Conservation (phyloP, 2,329 filamentous ascomycete genomes). For the Neopestalotiopsis rosae region DNA sequence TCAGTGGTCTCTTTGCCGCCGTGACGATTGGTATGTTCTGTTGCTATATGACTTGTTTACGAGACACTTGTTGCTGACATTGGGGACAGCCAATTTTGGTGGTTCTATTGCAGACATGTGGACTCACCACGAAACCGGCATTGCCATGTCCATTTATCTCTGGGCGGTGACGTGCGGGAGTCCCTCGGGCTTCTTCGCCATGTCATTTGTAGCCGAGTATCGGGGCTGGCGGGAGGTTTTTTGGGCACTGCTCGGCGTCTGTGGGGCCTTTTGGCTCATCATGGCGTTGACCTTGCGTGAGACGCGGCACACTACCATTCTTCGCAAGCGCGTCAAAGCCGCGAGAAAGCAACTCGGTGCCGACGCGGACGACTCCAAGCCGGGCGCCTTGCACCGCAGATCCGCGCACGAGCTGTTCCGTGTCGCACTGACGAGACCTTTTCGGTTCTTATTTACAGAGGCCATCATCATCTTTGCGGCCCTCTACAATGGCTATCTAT, state of each 20-base stretch:
- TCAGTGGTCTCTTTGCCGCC: conserved; percentile 49
- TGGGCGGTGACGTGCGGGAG: conserved; percentile 53
- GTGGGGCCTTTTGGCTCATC: conserved; percentile 47
- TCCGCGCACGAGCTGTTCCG: conserved; percentile 43
- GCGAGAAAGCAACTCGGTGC: neutral
- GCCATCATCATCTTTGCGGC: conserved; percentile 53
- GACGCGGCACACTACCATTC: conserved; percentile 49
- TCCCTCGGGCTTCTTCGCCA: conserved; percentile 50
- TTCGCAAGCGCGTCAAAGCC: conserved; percentile 37
- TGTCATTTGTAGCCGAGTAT: conserved; percentile 49
- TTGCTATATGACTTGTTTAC: neutral
- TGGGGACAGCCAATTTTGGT: conserved; percentile 40
- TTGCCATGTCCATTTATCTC: conserved; percentile 39
- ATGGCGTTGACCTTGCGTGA: conserved; percentile 46
- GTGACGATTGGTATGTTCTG: conserved; percentile 34
- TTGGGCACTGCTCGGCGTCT: conserved; percentile 51
- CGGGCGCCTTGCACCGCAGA: conserved; percentile 42
- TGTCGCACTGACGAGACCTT: conserved; percentile 49
- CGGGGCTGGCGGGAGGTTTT: conserved; percentile 49
- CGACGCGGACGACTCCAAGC: conserved; percentile 29
- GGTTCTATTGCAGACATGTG: conserved; percentile 52
- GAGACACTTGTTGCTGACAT: neutral
- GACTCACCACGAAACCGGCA: conserved; percentile 45
- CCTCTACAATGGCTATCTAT: conserved; percentile 53
- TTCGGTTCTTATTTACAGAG: conserved; percentile 50